A percentile compares a stretch with the other conserved stretches of the same genome.
Evolutionary conservation across 2,329 filamentous ascomycete genomes (phyloP).

Genomic region (Herpomyces periplanetae): DNA sequence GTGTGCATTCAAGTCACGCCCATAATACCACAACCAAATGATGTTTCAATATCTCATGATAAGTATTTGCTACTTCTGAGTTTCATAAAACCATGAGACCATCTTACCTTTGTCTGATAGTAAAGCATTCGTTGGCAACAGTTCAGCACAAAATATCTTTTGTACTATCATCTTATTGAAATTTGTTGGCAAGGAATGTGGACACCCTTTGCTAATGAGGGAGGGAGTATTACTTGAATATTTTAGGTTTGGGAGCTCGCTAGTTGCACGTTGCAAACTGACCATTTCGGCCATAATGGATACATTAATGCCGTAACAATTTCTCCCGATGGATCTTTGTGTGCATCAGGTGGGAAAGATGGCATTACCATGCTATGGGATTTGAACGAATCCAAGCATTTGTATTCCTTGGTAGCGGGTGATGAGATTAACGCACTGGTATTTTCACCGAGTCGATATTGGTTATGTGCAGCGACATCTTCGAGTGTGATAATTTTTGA

Average conservation of each 20-base stretch:
- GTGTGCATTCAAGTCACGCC: too few relatives aligned
- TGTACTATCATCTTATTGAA: too few relatives aligned
- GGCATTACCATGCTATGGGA: conserved; percentile 99
- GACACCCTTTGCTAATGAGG: too few relatives aligned
- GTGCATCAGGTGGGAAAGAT: conserved; percentile 96
- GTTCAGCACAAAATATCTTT: too few relatives aligned
- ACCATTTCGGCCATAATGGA: conserved; percentile 97
- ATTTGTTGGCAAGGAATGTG: too few relatives aligned
- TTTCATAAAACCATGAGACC: conserved; percentile 86
- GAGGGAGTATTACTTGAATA: too few relatives aligned
- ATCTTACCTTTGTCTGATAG: conserved; percentile 35
- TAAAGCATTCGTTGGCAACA: too few relatives aligned
- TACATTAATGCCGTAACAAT: conserved; percentile 99
- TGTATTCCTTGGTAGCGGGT: conserved; percentile 96
- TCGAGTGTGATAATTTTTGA: conserved; percentile 99
- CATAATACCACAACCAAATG: too few relatives aligned
- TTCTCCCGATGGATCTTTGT: conserved; percentile 93
- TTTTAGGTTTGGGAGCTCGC: conserved; percentile 99
- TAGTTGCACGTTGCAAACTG: conserved; percentile 95
- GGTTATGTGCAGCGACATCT: conserved; percentile 91
- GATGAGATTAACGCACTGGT: conserved; percentile 99
- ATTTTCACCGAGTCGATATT: conserved; percentile 99
- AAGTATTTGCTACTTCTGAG: conserved; percentile 99
- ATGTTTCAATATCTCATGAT: too few relatives aligned
- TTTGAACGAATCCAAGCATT: conserved; percentile 99